phyloP scores from a whole-genome alignment of 1,139 yeast genomes.

The Taiozyma onychis region DNA sequence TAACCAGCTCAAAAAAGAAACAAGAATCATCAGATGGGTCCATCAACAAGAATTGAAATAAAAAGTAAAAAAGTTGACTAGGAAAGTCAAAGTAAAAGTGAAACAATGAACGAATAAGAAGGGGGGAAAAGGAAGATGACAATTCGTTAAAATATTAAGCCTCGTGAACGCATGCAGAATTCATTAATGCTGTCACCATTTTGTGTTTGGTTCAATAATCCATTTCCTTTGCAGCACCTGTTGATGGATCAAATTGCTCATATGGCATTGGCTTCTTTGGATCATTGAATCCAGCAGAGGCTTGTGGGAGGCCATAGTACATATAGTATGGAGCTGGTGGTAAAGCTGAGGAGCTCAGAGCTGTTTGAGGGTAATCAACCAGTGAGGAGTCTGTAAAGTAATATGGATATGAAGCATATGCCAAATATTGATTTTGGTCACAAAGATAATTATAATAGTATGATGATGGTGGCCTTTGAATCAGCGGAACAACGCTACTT shows the following conservation, averaged over 20 bases:
- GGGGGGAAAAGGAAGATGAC: neutral
- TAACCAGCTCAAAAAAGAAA: neutral
- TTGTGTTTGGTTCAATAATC: conserved; percentile 3
- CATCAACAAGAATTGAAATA: neutral
- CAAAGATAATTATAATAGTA: conserved; percentile 20
- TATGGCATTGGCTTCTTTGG: conserved; percentile 8
- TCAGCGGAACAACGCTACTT: conserved; percentile 1
- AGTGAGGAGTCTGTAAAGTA: conserved; percentile 19
- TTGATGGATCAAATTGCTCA: conserved; percentile 5
- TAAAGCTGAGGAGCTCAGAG: conserved; percentile 10
- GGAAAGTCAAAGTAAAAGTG: neutral
- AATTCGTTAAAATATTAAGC: neutral
- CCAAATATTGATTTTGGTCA: conserved; percentile 17
- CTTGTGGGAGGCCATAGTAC: conserved; percentile 23
- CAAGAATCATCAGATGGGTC: neutral
- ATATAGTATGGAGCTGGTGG: conserved; percentile 25
- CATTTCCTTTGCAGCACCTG: conserved; percentile 5
- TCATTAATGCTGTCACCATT: neutral
- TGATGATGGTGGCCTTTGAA: conserved; percentile 20
- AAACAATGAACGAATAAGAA: neutral
- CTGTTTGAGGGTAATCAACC: conserved; percentile 16
- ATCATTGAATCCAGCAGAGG: conserved; percentile 5
- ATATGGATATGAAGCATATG: conserved; percentile 22
- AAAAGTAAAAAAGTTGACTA: neutral
- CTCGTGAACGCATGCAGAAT: neutral